Conservation (phyloP, 257 asterid species). For the Solanum chaucha region DNA sequence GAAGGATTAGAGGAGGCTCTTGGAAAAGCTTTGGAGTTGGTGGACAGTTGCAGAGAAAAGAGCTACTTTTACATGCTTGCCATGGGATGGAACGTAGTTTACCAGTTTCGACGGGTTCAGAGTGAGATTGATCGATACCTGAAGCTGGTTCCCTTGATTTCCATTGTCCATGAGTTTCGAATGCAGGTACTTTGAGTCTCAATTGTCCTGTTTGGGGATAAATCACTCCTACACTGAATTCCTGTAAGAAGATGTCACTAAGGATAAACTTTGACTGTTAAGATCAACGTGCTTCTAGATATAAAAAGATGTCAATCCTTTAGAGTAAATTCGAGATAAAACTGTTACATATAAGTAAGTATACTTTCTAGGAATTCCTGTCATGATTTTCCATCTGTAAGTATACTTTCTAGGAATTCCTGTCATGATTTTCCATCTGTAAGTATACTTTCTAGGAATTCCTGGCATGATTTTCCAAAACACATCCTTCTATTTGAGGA, state of each 20-base stretch:
- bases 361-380: not conserved
- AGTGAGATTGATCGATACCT: not conserved
- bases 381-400: not conserved
- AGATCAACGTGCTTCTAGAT: not conserved
- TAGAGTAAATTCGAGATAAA: not conserved
- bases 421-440: not conserved
- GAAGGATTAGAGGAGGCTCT: not conserved
- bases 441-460: not conserved
- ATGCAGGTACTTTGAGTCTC: not conserved
- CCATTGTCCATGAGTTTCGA: slow-evolving; percentile 14
- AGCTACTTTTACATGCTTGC: not conserved
- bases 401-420: not conserved
- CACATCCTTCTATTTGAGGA: not conserved
- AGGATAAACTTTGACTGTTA: not conserved
- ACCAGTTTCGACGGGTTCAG: not conserved
- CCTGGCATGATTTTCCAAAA: not conserved
- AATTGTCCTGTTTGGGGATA: not conserved
- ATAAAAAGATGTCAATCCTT: not conserved
- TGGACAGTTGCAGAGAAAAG: not conserved
- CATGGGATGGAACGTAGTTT: not conserved
- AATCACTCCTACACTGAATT: not conserved
- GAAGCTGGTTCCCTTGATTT: not conserved
- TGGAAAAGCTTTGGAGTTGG: not conserved
- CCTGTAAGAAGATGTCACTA: not conserved
- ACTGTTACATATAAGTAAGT: not conserved